Percentiles rank a stretch among this genome's conserved stretches.
phyloP scores from a whole-genome alignment of 2,329 filamentous ascomycete species.

The Rhynchosporium graminicola region DNA sequence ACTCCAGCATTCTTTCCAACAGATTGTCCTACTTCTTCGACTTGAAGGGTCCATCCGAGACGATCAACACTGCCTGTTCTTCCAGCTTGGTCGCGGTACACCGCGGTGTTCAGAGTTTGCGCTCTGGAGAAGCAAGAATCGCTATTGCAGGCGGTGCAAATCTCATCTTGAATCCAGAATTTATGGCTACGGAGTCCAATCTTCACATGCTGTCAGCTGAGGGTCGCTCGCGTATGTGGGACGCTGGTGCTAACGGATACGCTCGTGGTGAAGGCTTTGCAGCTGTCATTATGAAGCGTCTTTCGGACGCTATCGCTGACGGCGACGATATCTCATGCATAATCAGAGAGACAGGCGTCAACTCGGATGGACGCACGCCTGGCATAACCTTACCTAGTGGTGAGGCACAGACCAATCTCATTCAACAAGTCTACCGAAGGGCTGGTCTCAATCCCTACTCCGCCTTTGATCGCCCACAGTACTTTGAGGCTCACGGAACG shows the following conservation, averaged over 20 bases:
- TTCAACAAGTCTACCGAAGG: conserved; percentile 47
- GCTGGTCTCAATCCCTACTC: conserved; percentile 44
- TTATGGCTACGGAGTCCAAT: conserved; percentile 43
- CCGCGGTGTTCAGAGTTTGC: conserved; percentile 31
- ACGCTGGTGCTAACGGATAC: conserved; percentile 30
- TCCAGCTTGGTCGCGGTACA: conserved; percentile 43
- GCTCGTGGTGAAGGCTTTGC: conserved; percentile 54
- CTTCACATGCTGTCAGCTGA: conserved; percentile 42
- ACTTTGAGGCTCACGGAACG: conserved; percentile 32
- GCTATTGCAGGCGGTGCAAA: conserved; percentile 33
- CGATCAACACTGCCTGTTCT: conserved; percentile 46
- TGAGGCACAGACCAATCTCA: conserved; percentile 40
- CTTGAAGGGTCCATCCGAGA: conserved; percentile 42
- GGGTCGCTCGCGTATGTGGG: conserved; percentile 45
- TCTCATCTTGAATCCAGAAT: conserved; percentile 23
- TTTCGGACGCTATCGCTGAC: conserved; percentile 52
- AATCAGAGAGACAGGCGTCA: conserved; percentile 49
- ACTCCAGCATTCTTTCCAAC: conserved; percentile 43
- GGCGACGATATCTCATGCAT: conserved; percentile 59
- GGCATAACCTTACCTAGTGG: conserved; percentile 58
- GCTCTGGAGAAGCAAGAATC: conserved; percentile 21
- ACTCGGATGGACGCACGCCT: conserved; percentile 50
- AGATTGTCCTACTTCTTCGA: conserved; percentile 47
- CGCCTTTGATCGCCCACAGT: conserved; percentile 20
- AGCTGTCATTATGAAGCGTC: conserved; percentile 58